Conservation (phyloP, 2,329 filamentous ascomycete genomes). For the Diaporthe amygdali region DNA sequence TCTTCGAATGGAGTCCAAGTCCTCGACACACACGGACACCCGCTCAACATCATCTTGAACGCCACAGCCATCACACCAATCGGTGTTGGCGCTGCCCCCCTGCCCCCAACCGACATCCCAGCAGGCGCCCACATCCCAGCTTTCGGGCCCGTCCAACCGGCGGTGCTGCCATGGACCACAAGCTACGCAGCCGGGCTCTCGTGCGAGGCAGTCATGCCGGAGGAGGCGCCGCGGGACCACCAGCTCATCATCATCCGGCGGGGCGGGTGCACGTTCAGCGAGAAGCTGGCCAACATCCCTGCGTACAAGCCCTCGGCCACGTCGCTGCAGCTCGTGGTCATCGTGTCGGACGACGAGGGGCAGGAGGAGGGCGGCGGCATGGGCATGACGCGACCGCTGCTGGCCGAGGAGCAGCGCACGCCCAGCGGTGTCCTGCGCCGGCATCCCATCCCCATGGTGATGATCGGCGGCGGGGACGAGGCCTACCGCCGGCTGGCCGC, state of each 20-base stretch:
- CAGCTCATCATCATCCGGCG: constrained; percentile 83
- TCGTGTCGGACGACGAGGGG: constrained; percentile 68
- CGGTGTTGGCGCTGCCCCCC: constrained; percentile 55
- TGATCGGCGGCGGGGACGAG: constrained; percentile 75
- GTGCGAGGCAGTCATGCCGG: constrained; percentile 64
- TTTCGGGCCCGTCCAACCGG: constrained; percentile 39
- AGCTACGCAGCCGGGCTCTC: constrained; percentile 75
- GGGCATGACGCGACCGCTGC: constrained; percentile 62
- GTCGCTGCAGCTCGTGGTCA: constrained; percentile 79
- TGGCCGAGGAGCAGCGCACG: constrained; percentile 77
- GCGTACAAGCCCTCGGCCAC: constrained; percentile 66
- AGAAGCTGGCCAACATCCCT: constrained; percentile 87
- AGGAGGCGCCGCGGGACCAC: constrained; percentile 59
- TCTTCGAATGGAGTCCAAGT: background rate
- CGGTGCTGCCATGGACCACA: constrained; percentile 68
- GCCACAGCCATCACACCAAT: constrained; percentile 40
- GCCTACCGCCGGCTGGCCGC: constrained; percentile 66
- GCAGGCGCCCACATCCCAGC: constrained; percentile 37
- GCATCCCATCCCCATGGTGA: constrained; percentile 80
- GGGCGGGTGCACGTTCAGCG: constrained; percentile 82
- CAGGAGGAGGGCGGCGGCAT: constrained; percentile 35
- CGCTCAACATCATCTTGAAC: constrained; percentile 41
- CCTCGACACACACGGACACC: constrained; percentile 17
- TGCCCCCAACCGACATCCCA: constrained; percentile 47
- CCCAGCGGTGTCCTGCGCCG: constrained; percentile 71